These are phyloP conservation scores for Aspergillus glaucus DNA, from an alignment of 2,329 filamentous ascomycete species.

Conservation along the genomic window DNA sequence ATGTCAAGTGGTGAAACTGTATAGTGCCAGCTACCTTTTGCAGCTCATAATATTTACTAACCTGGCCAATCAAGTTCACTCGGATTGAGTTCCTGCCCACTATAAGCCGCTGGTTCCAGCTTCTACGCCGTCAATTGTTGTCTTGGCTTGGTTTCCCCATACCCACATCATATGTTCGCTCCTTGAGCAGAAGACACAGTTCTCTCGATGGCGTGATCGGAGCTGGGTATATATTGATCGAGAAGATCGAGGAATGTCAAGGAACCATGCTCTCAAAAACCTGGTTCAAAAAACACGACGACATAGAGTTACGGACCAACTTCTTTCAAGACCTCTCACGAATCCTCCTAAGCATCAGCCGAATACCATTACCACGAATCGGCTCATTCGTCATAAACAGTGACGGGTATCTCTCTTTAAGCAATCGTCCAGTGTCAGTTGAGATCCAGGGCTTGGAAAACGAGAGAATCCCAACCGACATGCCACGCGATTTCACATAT, in stretches of 20 bases:
- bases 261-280: constrained; percentile 19
- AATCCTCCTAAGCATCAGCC: constrained; percentile 12
- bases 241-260: constrained; percentile 12
- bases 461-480: too few relatives aligned
- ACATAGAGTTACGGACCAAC: constrained; percentile 11
- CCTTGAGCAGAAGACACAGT: too few relatives aligned
- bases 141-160: constrained; percentile 3
- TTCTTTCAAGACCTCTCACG: constrained; percentile 12
- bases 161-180: constrained; percentile 2
- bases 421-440: constrained; percentile 12
- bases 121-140: constrained; percentile 3
- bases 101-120: constrained; percentile 2
- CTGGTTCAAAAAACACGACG: constrained; percentile 11
- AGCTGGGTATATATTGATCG: constrained; percentile 14
- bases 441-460: constrained; percentile 3
- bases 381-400: constrained; percentile 28
- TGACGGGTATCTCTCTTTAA: constrained; percentile 14
- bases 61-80: constrained; percentile 3
- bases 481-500: too few relatives aligned
- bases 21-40: not conserved
- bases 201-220: not conserved
- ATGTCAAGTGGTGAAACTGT: constrained; percentile 18
- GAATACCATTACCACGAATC: constrained; percentile 25
- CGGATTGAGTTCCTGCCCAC: constrained; percentile 5
- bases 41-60: not conserved